phyloP scores from a whole-genome alignment of 73 alveolate species.

The Paramecium biaurelia region DNA sequence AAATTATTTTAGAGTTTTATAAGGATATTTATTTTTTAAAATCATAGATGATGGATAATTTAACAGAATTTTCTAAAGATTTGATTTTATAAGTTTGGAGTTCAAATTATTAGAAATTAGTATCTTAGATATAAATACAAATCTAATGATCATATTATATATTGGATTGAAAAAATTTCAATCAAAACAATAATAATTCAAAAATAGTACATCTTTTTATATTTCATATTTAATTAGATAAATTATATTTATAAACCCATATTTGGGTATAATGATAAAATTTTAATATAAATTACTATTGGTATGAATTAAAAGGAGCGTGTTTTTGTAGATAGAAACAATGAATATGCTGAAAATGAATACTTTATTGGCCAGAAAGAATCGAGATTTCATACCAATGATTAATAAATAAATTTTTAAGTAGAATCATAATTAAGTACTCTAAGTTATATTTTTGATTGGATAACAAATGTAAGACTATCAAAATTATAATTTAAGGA shows the following conservation, averaged over 20 bases:
- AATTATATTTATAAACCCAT: not conserved
- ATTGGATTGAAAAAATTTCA: too few species aligned
- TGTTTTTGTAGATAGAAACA: not conserved
- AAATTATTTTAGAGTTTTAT: not conserved
- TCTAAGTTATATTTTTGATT: not conserved
- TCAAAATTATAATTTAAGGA: not conserved
- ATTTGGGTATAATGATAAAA: not conserved
- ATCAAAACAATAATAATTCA: too few species aligned
- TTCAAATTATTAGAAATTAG: not conserved
- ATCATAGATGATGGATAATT: not conserved
- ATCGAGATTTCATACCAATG: not conserved
- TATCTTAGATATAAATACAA: too few species aligned
- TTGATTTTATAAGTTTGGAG: not conserved
- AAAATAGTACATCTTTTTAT: too few species aligned
- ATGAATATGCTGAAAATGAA: not conserved
- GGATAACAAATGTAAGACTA: not conserved
- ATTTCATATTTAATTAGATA: not conserved
- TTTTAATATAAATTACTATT: constrained; percentile 16
- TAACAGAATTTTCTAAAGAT: not conserved
- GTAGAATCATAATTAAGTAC: not conserved
- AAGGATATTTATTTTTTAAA: not conserved
- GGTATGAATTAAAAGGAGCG: constrained; percentile 19
- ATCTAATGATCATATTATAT: too few species aligned
- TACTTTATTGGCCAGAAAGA: not conserved
- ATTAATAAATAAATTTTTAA: not conserved